Conservation (phyloP, 441 rosid species). For the Metrosideros polymorpha region DNA sequence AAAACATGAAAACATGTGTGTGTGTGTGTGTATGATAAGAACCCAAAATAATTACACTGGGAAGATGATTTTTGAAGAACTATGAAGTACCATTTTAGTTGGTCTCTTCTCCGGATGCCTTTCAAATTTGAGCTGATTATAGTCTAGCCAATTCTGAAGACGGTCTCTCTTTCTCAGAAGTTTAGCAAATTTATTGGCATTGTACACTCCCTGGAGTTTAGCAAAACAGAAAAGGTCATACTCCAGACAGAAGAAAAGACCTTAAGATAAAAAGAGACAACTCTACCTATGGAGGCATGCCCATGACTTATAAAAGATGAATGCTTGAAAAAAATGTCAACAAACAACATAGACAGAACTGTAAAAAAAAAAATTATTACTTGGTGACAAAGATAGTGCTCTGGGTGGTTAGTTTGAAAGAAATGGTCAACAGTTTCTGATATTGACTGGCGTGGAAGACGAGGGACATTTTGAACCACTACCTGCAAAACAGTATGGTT, state of each 20-base stretch:
- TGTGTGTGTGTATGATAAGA: neutral
- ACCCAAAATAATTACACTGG: neutral
- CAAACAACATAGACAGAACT: neutral
- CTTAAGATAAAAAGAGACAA: neutral
- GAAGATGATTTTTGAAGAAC: neutral
- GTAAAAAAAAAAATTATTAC: slow-evolving; percentile 15
- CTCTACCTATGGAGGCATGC: neutral
- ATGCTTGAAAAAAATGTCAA: neutral
- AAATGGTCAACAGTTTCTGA: slow-evolving; percentile 68
- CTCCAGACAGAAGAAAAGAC: neutral
- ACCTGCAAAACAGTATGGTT: slow-evolving; percentile 39
- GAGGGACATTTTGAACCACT: slow-evolving; percentile 79
- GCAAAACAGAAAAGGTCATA: neutral
- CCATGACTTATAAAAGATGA: neutral
- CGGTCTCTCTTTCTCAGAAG: slow-evolving; percentile 67
- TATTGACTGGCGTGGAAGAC: slow-evolving; percentile 38
- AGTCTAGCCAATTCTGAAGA: slow-evolving; percentile 86
- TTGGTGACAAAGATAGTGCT: slow-evolving; percentile 88
- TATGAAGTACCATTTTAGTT: slow-evolving; percentile 48
- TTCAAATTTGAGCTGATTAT: slow-evolving; percentile 72
- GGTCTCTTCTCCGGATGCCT: slow-evolving; percentile 78
- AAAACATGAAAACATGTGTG: neutral
- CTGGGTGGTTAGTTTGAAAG: slow-evolving; percentile 80
- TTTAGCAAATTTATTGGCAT: slow-evolving; percentile 71
- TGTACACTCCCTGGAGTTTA: slow-evolving; percentile 63